These are phyloP conservation scores for Mortierella sp. DNA, from an alignment of 371 early-diverging fungal species.

Conservation along the genomic window DNA sequence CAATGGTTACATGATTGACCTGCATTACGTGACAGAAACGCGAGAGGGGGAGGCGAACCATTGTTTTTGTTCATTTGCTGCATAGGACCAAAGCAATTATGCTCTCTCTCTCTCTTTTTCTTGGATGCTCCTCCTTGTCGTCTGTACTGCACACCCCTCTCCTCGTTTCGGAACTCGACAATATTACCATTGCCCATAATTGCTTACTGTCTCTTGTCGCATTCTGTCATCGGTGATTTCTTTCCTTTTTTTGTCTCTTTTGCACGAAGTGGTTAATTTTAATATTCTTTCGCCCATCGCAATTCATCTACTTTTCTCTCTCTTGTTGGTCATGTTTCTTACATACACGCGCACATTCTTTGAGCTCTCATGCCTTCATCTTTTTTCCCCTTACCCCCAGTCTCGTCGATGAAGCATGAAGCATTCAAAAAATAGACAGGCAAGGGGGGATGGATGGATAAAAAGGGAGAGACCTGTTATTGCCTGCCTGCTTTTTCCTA, in stretches of 20 bases:
- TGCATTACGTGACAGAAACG: too few species aligned
- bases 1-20: too few species aligned
- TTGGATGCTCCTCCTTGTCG: too few species aligned
- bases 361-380: background rate
- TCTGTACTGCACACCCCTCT: background rate
- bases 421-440: background rate
- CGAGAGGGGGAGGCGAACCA: too few species aligned
- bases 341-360: background rate
- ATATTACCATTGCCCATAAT: background rate
- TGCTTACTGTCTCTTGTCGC: background rate
- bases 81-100: too few species aligned
- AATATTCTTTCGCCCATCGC: background rate
- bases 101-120: too few species aligned
- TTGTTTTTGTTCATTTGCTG: too few species aligned
- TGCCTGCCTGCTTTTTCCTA: background rate
- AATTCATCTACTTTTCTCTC: background rate
- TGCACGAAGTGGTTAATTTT: background rate
- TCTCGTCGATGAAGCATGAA: background rate
- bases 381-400: background rate
- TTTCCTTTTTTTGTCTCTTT: background rate
- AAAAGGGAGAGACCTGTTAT: background rate
- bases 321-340: background rate
- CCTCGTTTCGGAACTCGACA: background rate
- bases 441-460: background rate
- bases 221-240: background rate